Base-by-base conservation (phyloP, 2,329 filamentous ascomycete species). In the Clonostachys chloroleuca region DNA sequence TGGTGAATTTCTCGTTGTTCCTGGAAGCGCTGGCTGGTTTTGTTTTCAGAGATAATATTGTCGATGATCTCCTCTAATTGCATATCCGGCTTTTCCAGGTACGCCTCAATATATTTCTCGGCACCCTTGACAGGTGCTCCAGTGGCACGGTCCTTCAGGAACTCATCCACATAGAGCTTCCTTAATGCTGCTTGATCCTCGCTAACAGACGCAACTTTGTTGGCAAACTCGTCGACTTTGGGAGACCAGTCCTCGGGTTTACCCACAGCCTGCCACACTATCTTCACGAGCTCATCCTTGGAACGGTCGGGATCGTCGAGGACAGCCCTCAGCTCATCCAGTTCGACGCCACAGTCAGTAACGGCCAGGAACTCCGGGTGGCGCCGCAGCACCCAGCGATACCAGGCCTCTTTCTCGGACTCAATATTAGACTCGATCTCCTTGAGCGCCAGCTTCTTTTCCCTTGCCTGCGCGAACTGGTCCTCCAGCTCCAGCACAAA, bases 341-440 rank as follows among this genome's bases (percentile, higher is more conserved):
- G 53, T 14, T 61, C 57, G 12, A 56, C 54, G 24, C 56, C 54
- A 14, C 53, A 53, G 37, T 62, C 58, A 14, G 63, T 61, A 9
- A 60, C 57, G 24, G 62, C 59, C 17, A 70, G 58, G 49, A 70
- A 67, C 45, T 64, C 64, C 7, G 67, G 66, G 43, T 68, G 62
- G 47, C 55, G 61, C n/a, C 65, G 59, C 42, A 72, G 51, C 4
- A 69, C 66, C 59, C 66, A 73, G 47, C 73, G 69, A 48, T 79
- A 77, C 77, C 78, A 81, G 12, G 69, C 68, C 50, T 70, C 68
- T 55, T 77, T 78, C 56, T 80, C 77, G 30, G 69, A 69, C 10
- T 66, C 63, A 54, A 82, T 72, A 49, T 71, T 70, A 18, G 68
- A 65, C 52, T 81, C 77, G 39, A 82, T 70, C 16, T 58, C 61